phyloP scores from a whole-genome alignment of 768 basidiomycete species.

The Neoboletus magnificus region DNA sequence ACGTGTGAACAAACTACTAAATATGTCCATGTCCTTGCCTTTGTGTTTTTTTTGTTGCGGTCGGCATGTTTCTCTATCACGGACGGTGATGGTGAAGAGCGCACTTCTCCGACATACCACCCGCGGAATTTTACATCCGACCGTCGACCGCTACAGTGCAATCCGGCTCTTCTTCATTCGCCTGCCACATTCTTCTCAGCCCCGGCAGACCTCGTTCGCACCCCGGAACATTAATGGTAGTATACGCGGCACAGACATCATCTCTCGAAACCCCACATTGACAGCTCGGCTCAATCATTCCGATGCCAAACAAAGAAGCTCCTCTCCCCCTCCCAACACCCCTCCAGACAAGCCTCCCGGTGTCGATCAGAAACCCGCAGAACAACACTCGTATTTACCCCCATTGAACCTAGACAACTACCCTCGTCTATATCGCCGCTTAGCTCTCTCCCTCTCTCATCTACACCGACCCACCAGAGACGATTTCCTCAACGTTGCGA shows the following conservation, averaged over 20 bases:
- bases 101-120: constrained; percentile 24
- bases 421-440: constrained; percentile 74
- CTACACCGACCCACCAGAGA: constrained; percentile 80
- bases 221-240: not conserved
- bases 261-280: not conserved
- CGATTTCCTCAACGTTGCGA: constrained; percentile 83
- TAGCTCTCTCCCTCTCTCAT: constrained; percentile 75
- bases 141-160: constrained; percentile 53
- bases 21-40: not conserved
- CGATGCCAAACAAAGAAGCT: constrained; percentile 5
- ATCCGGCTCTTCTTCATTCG: constrained; percentile 58
- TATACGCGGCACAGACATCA: not conserved
- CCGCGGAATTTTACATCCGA: constrained; percentile 24
- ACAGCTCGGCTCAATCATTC: constrained; percentile 16
- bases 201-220: not conserved
- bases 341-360: constrained; percentile 8
- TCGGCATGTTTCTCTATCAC: not conserved
- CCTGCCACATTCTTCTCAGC: constrained; percentile 10
- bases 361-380: constrained; percentile 7
- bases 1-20: constrained; percentile 1
- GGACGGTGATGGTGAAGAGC: constrained; percentile 15
- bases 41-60: not conserved
- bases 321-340: not conserved
- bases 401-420: constrained; percentile 61
- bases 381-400: constrained; percentile 15